Base-by-base conservation (phyloP, 2,329 filamentous ascomycete species). In the Alternaria novae-zelandiae region DNA sequence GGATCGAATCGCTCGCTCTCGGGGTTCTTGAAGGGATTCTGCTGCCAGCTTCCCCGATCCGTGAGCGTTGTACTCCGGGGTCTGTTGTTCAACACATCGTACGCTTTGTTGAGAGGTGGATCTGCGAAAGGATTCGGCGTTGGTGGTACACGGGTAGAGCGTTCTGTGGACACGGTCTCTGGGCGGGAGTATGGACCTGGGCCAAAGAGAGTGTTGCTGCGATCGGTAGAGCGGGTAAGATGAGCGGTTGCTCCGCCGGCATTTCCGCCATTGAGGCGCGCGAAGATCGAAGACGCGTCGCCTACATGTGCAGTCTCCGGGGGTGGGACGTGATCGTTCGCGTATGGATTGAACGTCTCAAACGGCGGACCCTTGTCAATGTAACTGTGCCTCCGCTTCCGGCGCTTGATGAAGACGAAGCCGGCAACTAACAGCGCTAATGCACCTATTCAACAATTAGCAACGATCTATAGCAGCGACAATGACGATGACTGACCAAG, bases 91-190 rank as follows among this genome's bases (percentile, higher is more conserved):
- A 79, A 70, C 8, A 78, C 68, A 56, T 79, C 78, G 32, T 76
- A 79, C 3, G 78, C 74, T 64, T 79, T 79, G 54, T 79, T 78
- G 13, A 70, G 71, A 3, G 74, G 75, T 6, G 78, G 77, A 36
- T 79, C 75, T 2, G 70, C 74, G 49, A 79, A 79, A 2, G 78
- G 78, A 23, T 79, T 79, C 3, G 78, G 72, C 9, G 75, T 78
- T 12, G 75, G 25, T 13, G 55, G 47, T 26, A 59, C 41, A 32
- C 43, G 59, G 13, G 59, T 61, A 43, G 62, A 63, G 46, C 59
- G 66, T 13, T 71, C 57, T 8, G 76, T 78, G 1, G 76, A 77
- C 0, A 78, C 74, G 2, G 77, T 79, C 66, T 77, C 75, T 2
- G 77, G 76, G 4, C 76, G 76, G 5, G 64, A 26, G 53, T 78